phyloP scores from a whole-genome alignment of 352 stramenopile species.

The Phytophthora litchii region DNA sequence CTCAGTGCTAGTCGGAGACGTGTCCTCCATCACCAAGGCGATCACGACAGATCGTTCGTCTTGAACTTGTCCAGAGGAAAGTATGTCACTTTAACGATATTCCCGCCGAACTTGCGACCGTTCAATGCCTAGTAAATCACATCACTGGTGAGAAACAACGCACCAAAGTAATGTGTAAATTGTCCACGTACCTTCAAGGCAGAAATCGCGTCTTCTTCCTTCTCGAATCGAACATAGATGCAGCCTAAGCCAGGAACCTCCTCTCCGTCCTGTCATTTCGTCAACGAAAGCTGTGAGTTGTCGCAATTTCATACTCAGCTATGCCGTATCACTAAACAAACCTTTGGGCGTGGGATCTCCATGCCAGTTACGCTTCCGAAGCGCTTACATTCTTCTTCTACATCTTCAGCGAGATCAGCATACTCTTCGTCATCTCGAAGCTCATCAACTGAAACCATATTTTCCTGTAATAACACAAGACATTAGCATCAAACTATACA shows the following conservation, averaged over 20 bases:
- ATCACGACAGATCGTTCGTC: constrained; percentile 64
- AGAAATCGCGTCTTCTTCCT: constrained; percentile 56
- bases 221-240: constrained; percentile 83
- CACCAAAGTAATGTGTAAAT: background rate
- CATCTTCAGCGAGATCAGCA: constrained; percentile 88
- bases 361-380: constrained; percentile 74
- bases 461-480: constrained; percentile 43
- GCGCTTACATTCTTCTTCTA: constrained; percentile 90
- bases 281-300: background rate
- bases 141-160: constrained; percentile 12
- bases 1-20: constrained; percentile 17
- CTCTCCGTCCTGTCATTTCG: constrained; percentile 53
- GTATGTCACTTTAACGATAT: constrained; percentile 85
- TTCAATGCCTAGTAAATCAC: constrained; percentile 52
- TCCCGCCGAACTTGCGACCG: constrained; percentile 87
- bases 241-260: constrained; percentile 68
- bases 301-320: background rate
- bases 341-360: constrained; percentile 85
- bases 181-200: constrained; percentile 67
- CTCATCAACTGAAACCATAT: constrained; percentile 88
- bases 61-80: constrained; percentile 80
- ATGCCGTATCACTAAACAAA: constrained; percentile 27
- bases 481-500: constrained; percentile 3
- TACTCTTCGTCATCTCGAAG: constrained; percentile 87
- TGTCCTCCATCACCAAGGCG: constrained; percentile 4